These are phyloP conservation scores for Yamadazyma songkhlaensis DNA, from an alignment of 1,139 yeast species.

Conservation along the genomic window DNA sequence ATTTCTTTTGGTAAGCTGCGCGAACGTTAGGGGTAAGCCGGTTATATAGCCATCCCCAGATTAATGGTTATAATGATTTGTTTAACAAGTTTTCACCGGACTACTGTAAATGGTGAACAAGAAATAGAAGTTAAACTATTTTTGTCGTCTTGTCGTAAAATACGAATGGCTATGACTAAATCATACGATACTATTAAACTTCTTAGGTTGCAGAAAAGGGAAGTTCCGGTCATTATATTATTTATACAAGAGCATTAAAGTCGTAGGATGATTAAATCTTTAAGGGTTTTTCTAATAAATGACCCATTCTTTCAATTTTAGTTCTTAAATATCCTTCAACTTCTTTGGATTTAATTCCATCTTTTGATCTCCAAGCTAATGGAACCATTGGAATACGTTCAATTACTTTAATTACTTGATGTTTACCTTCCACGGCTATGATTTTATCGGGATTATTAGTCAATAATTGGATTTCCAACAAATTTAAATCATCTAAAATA, in stretches of 20 bases:
- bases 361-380: constrained; percentile 70
- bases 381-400: constrained; percentile 98
- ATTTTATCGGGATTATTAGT: constrained; percentile 98
- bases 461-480: constrained; percentile 67
- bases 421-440: constrained; percentile 85
- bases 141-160: no score
- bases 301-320: constrained; percentile 97
- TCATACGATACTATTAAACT: no score
- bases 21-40: neutral
- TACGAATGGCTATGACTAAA: no score
- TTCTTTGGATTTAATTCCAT: constrained; percentile 79
- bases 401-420: constrained; percentile 64
- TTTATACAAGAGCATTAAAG: neutral
- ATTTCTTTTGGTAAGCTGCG: neutral
- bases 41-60: neutral
- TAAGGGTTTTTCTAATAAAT: constrained; percentile 38
- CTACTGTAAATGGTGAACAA: no score
- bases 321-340: constrained; percentile 91
- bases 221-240: no score
- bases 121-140: no score
- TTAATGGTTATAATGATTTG: neutral
- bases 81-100: no score
- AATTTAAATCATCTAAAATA: constrained; percentile 79
- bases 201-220: no score
- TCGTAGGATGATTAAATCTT: constrained; percentile 9